These are phyloP conservation scores for Tolypocladium cylindrosporum DNA, from an alignment of 2,329 filamentous ascomycete species.

Conservation along the genomic window DNA sequence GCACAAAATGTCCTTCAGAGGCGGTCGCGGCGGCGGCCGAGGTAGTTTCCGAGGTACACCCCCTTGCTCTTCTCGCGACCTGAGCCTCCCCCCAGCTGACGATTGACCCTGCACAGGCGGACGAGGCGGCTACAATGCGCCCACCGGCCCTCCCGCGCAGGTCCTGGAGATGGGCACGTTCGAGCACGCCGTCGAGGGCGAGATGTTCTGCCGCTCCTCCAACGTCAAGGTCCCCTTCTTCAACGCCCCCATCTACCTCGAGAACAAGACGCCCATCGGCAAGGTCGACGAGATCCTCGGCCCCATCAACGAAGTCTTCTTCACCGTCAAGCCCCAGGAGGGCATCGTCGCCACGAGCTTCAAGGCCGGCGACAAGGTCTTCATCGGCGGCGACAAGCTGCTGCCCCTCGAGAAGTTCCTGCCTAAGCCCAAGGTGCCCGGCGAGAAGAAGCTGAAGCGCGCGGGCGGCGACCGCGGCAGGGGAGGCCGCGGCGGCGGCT, in stretches of 20 bases:
- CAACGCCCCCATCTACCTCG: slow-evolving; percentile 96
- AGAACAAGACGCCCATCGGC: slow-evolving; percentile 95
- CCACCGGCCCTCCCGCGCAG: slow-evolving; percentile 9
- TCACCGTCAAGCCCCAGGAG: slow-evolving; percentile 95
- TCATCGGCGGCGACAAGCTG: slow-evolving; percentile 88
- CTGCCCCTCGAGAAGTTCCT: slow-evolving; percentile 93
- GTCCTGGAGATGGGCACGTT: slow-evolving; percentile 76
- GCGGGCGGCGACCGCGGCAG: slow-evolving; percentile 40
- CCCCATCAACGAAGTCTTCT: slow-evolving; percentile 95
- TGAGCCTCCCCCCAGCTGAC: neutral
- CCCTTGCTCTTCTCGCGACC: neutral
- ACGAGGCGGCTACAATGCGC: slow-evolving; percentile 10
- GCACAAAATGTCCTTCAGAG: slow-evolving; percentile 11
- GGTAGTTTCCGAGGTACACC: slow-evolving; percentile 10
- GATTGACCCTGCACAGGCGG: slow-evolving; percentile 4
- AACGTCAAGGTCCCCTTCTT: slow-evolving; percentile 97
- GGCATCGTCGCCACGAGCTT: slow-evolving; percentile 92
- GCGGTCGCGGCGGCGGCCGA: slow-evolving; percentile 10
- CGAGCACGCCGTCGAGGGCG: slow-evolving; percentile 89
- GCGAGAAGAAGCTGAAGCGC: slow-evolving; percentile 52
- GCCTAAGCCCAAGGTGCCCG: slow-evolving; percentile 76
- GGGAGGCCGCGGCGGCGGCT: slow-evolving; percentile 16
- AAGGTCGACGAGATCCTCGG: slow-evolving; percentile 98
- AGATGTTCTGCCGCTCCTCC: slow-evolving; percentile 93
- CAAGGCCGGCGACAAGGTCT: slow-evolving; percentile 96